Percentiles rank a stretch among this genome's conserved stretches.
Evolutionary conservation across 2,329 filamentous ascomycete genomes (phyloP).

Genomic region (Aquanectria penicillioides): DNA sequence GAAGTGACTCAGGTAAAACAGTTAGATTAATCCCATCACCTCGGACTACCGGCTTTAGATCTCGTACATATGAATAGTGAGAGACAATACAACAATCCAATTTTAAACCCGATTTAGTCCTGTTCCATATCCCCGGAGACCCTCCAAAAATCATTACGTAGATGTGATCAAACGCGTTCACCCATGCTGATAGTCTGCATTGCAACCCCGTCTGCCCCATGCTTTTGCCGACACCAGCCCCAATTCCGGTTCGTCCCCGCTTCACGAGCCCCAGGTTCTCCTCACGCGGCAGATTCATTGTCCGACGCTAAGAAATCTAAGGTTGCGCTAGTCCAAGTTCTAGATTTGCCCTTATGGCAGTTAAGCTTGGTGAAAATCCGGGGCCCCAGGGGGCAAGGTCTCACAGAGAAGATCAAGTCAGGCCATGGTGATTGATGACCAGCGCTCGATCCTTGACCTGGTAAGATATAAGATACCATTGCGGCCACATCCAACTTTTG

Average conservation of each 20-base stretch:
- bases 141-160: no score
- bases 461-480: slow-evolving; percentile 14
- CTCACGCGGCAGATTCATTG: not conserved
- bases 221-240: no score
- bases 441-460: not conserved
- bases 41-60: no score
- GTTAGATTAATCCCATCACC: no score
- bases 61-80: no score
- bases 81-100: no score
- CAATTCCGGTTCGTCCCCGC: not conserved
- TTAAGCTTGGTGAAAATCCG: slow-evolving; percentile 17
- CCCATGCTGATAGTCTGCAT: no score
- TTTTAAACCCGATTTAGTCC: no score
- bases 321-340: not conserved
- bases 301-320: slow-evolving; percentile 5
- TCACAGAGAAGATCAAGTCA: slow-evolving; percentile 6
- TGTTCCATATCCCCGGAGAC: no score
- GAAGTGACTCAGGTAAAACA: slow-evolving; percentile 25
- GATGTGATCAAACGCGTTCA: no score
- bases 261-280: not conserved
- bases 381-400: slow-evolving; percentile 13
- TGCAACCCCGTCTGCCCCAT: no score
- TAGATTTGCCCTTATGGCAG: slow-evolving; percentile 8
- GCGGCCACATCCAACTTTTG: not conserved
- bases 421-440: not conserved